phyloP scores from a whole-genome alignment of 2,329 filamentous ascomycete species.

The Pochonia chlamydosporia region DNA sequence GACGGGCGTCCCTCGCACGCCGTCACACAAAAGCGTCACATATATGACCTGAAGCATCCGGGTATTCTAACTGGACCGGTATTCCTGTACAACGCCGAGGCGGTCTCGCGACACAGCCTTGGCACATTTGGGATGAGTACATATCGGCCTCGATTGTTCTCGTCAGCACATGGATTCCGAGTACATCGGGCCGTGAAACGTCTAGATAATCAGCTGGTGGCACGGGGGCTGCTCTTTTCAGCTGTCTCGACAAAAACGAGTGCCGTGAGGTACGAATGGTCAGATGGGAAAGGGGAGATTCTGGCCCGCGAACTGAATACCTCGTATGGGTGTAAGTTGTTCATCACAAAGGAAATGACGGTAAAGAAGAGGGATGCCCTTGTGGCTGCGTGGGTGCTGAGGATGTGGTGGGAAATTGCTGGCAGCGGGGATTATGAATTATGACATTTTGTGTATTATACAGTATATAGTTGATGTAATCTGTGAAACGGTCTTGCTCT shows the following conservation, averaged over 20 bases:
- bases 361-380: constrained; percentile 25
- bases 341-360: constrained; percentile 25
- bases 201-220: constrained; percentile 16
- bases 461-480: background rate
- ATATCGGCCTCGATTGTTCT: constrained; percentile 17
- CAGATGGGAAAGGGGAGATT: constrained; percentile 18
- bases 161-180: constrained; percentile 19
- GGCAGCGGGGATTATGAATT: constrained; percentile 3
- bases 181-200: constrained; percentile 23
- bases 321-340: constrained; percentile 20
- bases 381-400: constrained; percentile 28
- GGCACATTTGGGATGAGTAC: constrained; percentile 23
- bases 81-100: constrained; percentile 28
- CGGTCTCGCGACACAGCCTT: constrained; percentile 20
- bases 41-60: constrained; percentile 30
- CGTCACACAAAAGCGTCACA: constrained; percentile 22
- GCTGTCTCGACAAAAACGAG: constrained; percentile 18
- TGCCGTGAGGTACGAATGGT: constrained; percentile 27
- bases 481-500: background rate
- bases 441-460: background rate
- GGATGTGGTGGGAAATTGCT: constrained; percentile 27
- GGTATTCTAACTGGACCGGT: constrained; percentile 17
- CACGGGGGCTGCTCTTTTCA: constrained; percentile 20
- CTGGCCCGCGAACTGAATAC: constrained; percentile 26
- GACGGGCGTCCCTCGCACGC: constrained; percentile 18